Conservation (phyloP, 768 basidiomycete species). For the Tylopilus rubrobrunneus region DNA sequence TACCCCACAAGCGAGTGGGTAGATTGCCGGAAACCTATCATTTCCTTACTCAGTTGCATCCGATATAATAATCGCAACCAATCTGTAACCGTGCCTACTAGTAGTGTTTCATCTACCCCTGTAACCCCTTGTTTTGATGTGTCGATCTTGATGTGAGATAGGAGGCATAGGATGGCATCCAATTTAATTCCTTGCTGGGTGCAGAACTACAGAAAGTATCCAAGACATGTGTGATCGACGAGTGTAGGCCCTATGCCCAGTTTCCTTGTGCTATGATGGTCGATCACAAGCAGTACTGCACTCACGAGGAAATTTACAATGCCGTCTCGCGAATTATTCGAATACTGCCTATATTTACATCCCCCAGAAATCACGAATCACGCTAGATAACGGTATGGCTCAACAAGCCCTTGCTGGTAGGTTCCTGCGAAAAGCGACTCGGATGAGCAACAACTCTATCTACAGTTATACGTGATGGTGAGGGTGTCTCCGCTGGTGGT, state of each 20-base stretch:
- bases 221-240: not conserved
- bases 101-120: not conserved
- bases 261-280: not conserved
- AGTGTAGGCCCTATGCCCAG: no score
- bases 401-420: no score
- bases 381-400: not conserved
- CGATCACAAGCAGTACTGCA: not conserved
- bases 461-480: slow-evolving; percentile 10
- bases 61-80: not conserved
- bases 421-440: not conserved
- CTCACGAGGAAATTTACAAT: not conserved
- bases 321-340: not conserved
- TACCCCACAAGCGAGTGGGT: slow-evolving; percentile 10
- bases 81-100: slow-evolving; percentile 2
- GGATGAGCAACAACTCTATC: not conserved
- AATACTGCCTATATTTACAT: not conserved
- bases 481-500: not conserved
- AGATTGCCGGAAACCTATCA: not conserved
- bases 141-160: not conserved
- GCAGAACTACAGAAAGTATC: not conserved
- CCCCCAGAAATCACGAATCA: not conserved
- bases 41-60: not conserved
- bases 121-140: slow-evolving; percentile 1
- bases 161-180: not conserved
- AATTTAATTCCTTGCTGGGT: not conserved